These are phyloP conservation scores for Solanum chacoense DNA, from an alignment of 305 asterid species.

Conservation along the genomic window DNA sequence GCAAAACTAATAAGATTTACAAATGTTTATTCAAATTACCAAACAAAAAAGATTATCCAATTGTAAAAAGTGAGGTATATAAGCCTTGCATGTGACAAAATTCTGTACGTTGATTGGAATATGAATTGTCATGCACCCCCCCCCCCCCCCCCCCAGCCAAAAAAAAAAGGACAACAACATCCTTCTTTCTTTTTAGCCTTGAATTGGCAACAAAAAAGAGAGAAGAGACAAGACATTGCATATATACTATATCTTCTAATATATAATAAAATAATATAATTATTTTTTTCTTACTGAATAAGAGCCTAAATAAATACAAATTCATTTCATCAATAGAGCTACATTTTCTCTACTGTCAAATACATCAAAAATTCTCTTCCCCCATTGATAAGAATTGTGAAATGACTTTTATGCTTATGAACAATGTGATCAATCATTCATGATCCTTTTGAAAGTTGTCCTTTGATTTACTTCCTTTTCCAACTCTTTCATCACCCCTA, in stretches of 20 bases:
- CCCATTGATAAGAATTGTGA: background rate
- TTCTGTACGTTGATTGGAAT: background rate
- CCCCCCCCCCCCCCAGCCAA: too few species aligned
- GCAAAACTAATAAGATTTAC: background rate
- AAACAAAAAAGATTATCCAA: background rate
- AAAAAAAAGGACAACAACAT: too few species aligned
- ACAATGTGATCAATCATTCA: slow-evolving; percentile 9
- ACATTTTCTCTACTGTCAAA: background rate
- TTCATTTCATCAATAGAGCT: background rate
- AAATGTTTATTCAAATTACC: background rate
- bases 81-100: background rate
- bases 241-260: too few species aligned
- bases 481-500: slow-evolving; percentile 63
- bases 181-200: too few species aligned
- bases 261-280: too few species aligned
- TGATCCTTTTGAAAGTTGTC: slow-evolving; percentile 26
- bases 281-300: background rate
- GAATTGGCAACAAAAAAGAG: too few species aligned
- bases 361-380: background rate
- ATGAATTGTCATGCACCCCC: too few species aligned
- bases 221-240: too few species aligned
- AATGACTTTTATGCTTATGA: background rate
- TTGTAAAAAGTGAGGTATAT: background rate
- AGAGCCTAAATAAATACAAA: background rate
- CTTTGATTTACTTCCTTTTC: slow-evolving; percentile 49